Evolutionary conservation across 2,329 filamentous ascomycete species (phyloP).

Genomic region (Cercospora janseana): DNA sequence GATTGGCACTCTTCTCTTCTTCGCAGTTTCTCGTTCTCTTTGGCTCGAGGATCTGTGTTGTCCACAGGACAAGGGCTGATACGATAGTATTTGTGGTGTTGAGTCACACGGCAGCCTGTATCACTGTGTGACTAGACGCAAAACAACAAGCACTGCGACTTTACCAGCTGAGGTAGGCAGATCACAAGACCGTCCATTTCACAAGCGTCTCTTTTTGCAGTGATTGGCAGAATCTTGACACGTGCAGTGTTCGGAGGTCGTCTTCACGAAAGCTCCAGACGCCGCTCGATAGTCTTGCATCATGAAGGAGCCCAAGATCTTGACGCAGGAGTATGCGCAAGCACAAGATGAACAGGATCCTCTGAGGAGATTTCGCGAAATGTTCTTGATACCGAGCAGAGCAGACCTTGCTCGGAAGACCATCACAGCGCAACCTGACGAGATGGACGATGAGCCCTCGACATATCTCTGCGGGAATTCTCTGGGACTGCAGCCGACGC

Average conservation of each 20-base stretch:
- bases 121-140: background rate
- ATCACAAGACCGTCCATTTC: constrained; percentile 11
- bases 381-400: constrained; percentile 77
- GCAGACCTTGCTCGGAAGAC: constrained; percentile 65
- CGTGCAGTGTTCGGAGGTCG: background rate
- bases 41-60: background rate
- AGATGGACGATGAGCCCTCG: constrained; percentile 43
- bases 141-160: constrained; percentile 3
- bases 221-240: background rate
- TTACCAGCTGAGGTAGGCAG: constrained; percentile 12
- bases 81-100: background rate
- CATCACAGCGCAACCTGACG: constrained; percentile 39
- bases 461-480: constrained; percentile 92
- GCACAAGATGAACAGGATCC: constrained; percentile 41
- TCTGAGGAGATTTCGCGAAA: constrained; percentile 51
- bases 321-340: constrained; percentile 24
- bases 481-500: constrained; percentile 75
- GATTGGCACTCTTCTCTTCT: too few relatives aligned
- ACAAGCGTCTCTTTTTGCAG: constrained; percentile 2
- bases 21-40: background rate
- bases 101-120: constrained; percentile 4
- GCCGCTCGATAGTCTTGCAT: background rate
- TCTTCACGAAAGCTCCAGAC: background rate
- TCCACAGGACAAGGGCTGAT: background rate
- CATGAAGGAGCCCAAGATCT: constrained; percentile 21